Evolutionary conservation across 306 rosid species (phyloP).

Genomic region (Begonia loranthoides): DNA sequence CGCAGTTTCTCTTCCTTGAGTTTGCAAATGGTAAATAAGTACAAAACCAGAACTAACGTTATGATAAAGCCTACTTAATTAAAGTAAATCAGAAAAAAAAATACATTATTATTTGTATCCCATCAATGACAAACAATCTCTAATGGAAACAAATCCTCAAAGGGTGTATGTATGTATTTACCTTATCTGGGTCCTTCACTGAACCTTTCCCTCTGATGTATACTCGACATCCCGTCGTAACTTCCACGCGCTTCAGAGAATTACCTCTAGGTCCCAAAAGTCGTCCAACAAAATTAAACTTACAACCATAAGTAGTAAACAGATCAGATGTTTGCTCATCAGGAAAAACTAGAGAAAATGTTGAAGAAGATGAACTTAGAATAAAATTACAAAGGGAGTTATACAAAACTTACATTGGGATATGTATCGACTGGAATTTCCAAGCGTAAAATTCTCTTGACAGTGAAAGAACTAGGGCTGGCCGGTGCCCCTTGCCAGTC

Average conservation of each 20-base stretch:
- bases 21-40: conserved; percentile 11
- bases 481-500: conserved; percentile 99
- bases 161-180: conserved; percentile 12
- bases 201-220: conserved; percentile 92
- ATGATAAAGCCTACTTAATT: no score
- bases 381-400: not conserved
- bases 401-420: conserved; percentile 53
- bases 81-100: no score
- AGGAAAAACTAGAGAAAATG: no score
- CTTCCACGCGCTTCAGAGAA: conserved; percentile 94
- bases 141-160: conserved; percentile 4
- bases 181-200: conserved; percentile 90
- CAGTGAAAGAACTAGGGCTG: conserved; percentile 87
- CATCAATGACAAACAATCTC: conserved; percentile 7
- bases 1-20: conserved; percentile 84
- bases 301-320: conserved; percentile 20
- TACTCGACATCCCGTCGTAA: conserved; percentile 89
- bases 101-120: no score
- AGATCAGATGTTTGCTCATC: not conserved
- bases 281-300: conserved; percentile 97
- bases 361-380: no score
- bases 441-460: conserved; percentile 85
- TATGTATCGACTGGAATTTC: conserved; percentile 90
- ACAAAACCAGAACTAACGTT: not conserved
- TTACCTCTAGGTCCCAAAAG: no score